Conservation (phyloP, 176 grass and related monocot genomes). For the Oryza glumipatula region DNA sequence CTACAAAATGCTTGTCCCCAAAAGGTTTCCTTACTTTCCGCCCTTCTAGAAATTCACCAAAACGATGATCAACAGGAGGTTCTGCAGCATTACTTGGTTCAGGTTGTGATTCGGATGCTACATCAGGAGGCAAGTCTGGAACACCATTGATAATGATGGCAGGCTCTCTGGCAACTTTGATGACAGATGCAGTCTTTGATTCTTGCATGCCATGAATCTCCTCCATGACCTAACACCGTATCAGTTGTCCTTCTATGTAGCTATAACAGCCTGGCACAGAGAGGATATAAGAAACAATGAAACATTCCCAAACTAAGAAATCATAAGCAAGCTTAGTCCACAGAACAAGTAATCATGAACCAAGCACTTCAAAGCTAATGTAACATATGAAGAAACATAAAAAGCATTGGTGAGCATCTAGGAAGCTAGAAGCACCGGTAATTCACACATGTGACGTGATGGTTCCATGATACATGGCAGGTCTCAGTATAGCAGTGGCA, state of each 20-base stretch:
- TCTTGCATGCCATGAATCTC: conserved; percentile 32
- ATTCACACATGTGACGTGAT: neutral
- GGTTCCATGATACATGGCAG: neutral
- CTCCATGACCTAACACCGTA: conserved; percentile 56
- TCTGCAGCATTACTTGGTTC: conserved; percentile 28
- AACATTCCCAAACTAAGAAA: conserved; percentile 23
- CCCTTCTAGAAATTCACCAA: conserved; percentile 86
- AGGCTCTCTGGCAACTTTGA: conserved; percentile 76
- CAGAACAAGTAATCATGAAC: conserved; percentile 24
- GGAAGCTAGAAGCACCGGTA: conserved; percentile 11
- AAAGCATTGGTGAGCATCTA: conserved; percentile 16
- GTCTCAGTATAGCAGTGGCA: neutral
- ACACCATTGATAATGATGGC: conserved; percentile 82
- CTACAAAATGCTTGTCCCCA: conserved; percentile 62
- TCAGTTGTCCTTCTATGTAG: conserved; percentile 15
- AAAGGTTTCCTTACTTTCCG: conserved; percentile 80
- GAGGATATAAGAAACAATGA: conserved; percentile 16
- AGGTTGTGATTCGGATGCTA: conserved; percentile 23
- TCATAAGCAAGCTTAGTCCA: conserved; percentile 14
- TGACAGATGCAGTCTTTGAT: conserved; percentile 45
- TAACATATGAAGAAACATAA: neutral
- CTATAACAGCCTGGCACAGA: conserved; percentile 24
- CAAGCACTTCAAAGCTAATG: conserved; percentile 26
- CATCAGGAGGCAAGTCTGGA: conserved; percentile 53
- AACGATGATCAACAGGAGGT: conserved; percentile 62